These are phyloP conservation scores for Mallotus japonicus DNA, from an alignment of 441 rosid species.

Conservation along the genomic window DNA sequence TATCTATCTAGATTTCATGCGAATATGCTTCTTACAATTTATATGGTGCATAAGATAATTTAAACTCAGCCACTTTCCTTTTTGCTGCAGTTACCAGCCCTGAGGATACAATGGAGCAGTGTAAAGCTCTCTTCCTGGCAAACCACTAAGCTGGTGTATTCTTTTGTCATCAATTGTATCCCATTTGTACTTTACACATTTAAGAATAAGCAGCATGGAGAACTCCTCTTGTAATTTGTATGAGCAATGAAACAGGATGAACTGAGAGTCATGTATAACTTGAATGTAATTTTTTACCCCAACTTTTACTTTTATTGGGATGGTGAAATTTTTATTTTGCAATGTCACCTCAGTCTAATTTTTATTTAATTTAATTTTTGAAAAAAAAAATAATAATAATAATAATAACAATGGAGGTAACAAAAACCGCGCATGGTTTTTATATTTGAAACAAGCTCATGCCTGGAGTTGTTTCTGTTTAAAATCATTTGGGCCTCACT, in stretches of 20 bases:
- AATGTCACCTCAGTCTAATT: no score
- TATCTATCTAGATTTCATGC: no score
- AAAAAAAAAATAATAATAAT: no score
- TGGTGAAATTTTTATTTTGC: no score
- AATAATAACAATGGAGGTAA: no score
- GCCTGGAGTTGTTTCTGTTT: no score
- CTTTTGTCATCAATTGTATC: background rate
- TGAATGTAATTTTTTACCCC: background rate
- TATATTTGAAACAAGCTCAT: background rate
- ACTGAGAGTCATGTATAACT: background rate
- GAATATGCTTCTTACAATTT: background rate
- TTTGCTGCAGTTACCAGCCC: slow-evolving; percentile 75
- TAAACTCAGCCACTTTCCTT: slow-evolving; percentile 1
- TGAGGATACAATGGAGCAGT: slow-evolving; percentile 70
- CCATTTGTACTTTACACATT: slow-evolving; percentile 2
- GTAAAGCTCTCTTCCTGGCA: slow-evolving; percentile 65
- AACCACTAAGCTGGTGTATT: slow-evolving; percentile 22
- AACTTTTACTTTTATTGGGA: no score
- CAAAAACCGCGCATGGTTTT: no score
- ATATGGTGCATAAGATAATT: background rate
- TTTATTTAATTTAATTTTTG: background rate
- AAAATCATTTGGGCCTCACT: background rate
- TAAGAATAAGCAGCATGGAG: slow-evolving; percentile 9
- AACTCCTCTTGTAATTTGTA: slow-evolving; percentile 9
- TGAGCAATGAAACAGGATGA: background rate